Evolutionary conservation across 306 rosid genomes (phyloP).

Genomic region (Abrus precatorius): DNA sequence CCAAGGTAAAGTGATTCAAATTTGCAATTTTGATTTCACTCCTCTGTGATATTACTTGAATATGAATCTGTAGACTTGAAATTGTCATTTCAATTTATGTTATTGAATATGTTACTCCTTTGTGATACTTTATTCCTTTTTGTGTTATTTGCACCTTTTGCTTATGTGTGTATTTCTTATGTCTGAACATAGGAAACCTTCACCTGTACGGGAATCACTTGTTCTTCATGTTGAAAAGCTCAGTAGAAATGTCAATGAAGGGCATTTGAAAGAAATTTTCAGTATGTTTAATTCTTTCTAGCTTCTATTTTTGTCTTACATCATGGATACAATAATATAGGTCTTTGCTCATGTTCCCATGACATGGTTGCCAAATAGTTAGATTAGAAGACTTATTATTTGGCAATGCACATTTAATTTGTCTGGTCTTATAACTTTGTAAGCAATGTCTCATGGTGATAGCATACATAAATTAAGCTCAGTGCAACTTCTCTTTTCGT

Average conservation of each 20-base stretch:
- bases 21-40: slow-evolving; percentile 5
- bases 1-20: slow-evolving; percentile 62
- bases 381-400: slow-evolving; percentile 4
- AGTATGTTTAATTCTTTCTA: slow-evolving; percentile 61
- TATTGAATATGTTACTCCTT: too few relatives aligned
- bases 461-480: slow-evolving; percentile 23
- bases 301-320: slow-evolving; percentile 31
- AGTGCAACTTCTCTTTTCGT: not conserved
- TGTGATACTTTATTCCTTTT: not conserved
- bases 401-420: slow-evolving; percentile 15
- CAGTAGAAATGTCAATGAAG: slow-evolving; percentile 96
- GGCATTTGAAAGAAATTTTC: slow-evolving; percentile 92
- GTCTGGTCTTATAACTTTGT: not conserved
- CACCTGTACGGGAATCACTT: slow-evolving; percentile 87
- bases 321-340: not conserved
- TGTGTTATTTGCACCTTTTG: slow-evolving; percentile 1
- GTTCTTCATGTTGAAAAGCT: slow-evolving; percentile 88
- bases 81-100: not conserved
- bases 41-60: not conserved
- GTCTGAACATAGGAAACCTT: slow-evolving; percentile 74
- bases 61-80: not conserved
- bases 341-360: slow-evolving; percentile 26
- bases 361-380: not conserved
- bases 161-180: slow-evolving; percentile 20
- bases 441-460: slow-evolving; percentile 14